A percentile compares a stretch with the other conserved stretches of the same genome.
These are phyloP conservation scores for Mortierella hygrophila DNA, from an alignment of 192 early-diverging fungal genomes.

Conservation along the genomic window DNA sequence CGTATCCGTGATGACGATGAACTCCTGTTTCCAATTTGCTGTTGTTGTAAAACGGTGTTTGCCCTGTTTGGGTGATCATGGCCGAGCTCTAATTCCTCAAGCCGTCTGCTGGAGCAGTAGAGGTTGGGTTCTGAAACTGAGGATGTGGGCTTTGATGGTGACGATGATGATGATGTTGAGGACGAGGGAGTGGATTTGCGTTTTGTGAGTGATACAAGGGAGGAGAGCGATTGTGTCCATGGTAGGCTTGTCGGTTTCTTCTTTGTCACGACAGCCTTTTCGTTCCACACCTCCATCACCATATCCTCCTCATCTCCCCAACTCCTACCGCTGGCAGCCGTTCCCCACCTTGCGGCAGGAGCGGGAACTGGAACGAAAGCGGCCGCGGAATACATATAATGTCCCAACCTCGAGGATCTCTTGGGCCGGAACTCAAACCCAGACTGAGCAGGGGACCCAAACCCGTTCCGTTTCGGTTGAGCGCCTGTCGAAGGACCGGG, in stretches of 20 bases:
- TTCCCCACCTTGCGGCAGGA: neutral
- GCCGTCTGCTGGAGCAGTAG: neutral
- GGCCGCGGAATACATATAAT: neutral
- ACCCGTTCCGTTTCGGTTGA: conserved; percentile 28
- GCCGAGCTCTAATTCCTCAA: conserved; percentile 48
- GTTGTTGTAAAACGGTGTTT: neutral
- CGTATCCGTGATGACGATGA: neutral
- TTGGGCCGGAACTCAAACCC: conserved; percentile 16
- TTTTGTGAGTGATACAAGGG: conserved; percentile 3
- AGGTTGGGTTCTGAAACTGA: conserved; percentile 12
- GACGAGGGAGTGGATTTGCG: neutral
- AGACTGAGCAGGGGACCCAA: conserved; percentile 28
- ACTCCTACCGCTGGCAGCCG: neutral
- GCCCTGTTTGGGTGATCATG: neutral
- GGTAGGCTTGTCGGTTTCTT: conserved; percentile 5
- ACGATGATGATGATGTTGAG: neutral
- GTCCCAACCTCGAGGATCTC: conserved; percentile 14
- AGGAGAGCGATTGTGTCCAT: conserved; percentile 15
- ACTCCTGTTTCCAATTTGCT: neutral
- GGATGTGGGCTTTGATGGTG: neutral
- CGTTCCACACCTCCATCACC: neutral
- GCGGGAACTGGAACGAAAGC: neutral
- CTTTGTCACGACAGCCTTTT: neutral
- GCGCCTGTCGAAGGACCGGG: conserved; percentile 45
- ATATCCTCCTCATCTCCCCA: neutral